phyloP scores from a whole-genome alignment of 2,329 filamentous ascomycete genomes.

The Ascocoryne sarcoides region DNA sequence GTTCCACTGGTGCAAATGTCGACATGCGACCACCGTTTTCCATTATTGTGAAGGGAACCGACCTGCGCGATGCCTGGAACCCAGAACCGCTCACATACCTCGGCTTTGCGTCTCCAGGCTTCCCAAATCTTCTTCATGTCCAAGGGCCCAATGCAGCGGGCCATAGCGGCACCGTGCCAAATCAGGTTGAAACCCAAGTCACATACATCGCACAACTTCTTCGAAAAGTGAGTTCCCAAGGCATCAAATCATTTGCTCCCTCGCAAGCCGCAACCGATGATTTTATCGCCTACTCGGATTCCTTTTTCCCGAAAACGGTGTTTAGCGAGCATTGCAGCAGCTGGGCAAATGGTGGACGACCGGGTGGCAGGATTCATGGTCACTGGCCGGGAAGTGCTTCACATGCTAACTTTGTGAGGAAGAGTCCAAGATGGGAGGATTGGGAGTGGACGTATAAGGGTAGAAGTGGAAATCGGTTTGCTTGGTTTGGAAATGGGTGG shows the following conservation, averaged over 20 bases:
- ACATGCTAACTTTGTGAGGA: slow-evolving; percentile 49
- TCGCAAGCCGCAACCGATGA: slow-evolving; percentile 53
- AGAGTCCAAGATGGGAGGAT: slow-evolving; percentile 50
- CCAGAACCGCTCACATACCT: slow-evolving; percentile 57
- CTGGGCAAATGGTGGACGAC: slow-evolving; percentile 61
- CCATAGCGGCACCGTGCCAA: slow-evolving; percentile 56
- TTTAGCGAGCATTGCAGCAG: slow-evolving; percentile 56
- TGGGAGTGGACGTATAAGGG: slow-evolving; percentile 42
- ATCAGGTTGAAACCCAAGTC: slow-evolving; percentile 57
- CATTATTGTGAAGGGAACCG: slow-evolving; percentile 44
- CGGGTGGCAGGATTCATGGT: slow-evolving; percentile 56
- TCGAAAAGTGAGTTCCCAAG: slow-evolving; percentile 56
- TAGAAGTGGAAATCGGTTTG: slow-evolving; percentile 35
- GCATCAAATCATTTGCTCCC: slow-evolving; percentile 53
- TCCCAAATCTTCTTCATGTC: slow-evolving; percentile 60
- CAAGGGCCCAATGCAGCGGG: slow-evolving; percentile 52
- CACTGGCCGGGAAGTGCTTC: slow-evolving; percentile 61
- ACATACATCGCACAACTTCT: slow-evolving; percentile 58
- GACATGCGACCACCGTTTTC: slow-evolving; percentile 52
- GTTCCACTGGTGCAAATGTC: slow-evolving; percentile 58
- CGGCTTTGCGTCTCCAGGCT: slow-evolving; percentile 52
- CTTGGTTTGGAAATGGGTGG: slow-evolving; percentile 61
- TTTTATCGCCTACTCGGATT: slow-evolving; percentile 49
- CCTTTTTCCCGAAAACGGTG: slow-evolving; percentile 46
- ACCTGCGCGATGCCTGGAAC: slow-evolving; percentile 49